Base-by-base conservation (phyloP, 306 rosid species). In the Myrica gale region DNA sequence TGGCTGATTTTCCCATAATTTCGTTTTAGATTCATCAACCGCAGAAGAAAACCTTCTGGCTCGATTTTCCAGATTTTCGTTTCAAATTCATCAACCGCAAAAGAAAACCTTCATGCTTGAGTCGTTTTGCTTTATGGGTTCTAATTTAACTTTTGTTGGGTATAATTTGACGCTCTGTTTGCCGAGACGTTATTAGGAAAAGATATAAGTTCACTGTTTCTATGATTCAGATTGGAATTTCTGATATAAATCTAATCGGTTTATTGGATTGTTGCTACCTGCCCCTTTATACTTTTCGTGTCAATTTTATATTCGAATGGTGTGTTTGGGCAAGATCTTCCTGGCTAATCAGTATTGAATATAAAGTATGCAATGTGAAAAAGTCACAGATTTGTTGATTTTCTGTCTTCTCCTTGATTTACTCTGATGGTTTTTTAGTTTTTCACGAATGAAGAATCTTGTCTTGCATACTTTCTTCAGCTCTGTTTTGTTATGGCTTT, bases 91-190 rank as follows among this genome's bases (percentile, higher is more conserved):
- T 54, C 20, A 15, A 41, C 17, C 58, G 39, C 63, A 71, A 55
- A 70, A 70, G 67, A 17, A 46, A 45, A 26, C 6, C 73, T 66
- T 74, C 77, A 85, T 93, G 96, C 87, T 73, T 61, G 81, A 11
- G 12, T 67, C 17, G 52, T 71, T 58, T 23, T 23, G 26, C 26
- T 23, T 23, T 23, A 56, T 68, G 58, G 68, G 82, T 69, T 66
- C 43, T 43, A 4, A 42, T 44, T 44, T 44, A n/a, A 9, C 1
- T 19, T 21, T 47, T 11, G 3, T 44, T 74, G 55, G n/a, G 6
- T 66, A 0, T 57, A 21, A 68, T 39, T 44, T 26, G 12, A 55
- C 48, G 39, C 39, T 55, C 61, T 58, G 65, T 51, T 39, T 76
- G 26, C 7, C 66, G n/a, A 43, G 13, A 6, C 6, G 10, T 23